Percentiles rank a stretch among this genome's conserved stretches.
Conservation (phyloP, 2,329 filamentous ascomycete species). For the Setomelanomma holmii region DNA sequence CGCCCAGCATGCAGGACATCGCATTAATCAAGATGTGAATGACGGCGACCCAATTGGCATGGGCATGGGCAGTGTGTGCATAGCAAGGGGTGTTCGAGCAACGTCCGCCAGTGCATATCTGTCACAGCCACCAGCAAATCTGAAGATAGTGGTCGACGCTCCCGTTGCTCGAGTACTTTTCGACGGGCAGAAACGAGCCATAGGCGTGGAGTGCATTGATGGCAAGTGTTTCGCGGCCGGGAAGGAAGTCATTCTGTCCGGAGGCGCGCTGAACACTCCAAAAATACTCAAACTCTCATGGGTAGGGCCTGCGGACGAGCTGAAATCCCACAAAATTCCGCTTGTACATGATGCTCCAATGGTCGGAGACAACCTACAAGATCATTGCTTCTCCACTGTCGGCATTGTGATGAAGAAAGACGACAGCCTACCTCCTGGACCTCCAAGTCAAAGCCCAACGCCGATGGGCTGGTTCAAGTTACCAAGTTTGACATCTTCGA, state of each 20-base stretch:
- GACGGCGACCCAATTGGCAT: conserved; percentile 66
- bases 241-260: conserved; percentile 26
- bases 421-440: neutral
- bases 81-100: conserved; percentile 56
- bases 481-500: conserved; percentile 30
- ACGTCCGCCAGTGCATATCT: conserved; percentile 62
- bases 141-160: conserved; percentile 57
- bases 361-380: conserved; percentile 68
- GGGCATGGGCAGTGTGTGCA: conserved; percentile 58
- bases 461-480: conserved; percentile 52
- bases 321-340: conserved; percentile 61
- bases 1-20: conserved; percentile 55
- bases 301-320: conserved; percentile 61
- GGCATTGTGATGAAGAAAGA: conserved; percentile 9
- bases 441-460: conserved; percentile 7
- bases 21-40: conserved; percentile 63
- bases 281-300: conserved; percentile 69
- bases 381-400: conserved; percentile 46
- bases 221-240: neutral
- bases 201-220: conserved; percentile 8
- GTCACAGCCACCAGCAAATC: conserved; percentile 52
- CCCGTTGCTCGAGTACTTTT: conserved; percentile 44
- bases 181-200: conserved; percentile 4
- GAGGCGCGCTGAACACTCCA: conserved; percentile 66
- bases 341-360: conserved; percentile 63